Evolutionary conservation across 805 yeast species (phyloP).

Genomic region (Ascoidea asiatica): DNA sequence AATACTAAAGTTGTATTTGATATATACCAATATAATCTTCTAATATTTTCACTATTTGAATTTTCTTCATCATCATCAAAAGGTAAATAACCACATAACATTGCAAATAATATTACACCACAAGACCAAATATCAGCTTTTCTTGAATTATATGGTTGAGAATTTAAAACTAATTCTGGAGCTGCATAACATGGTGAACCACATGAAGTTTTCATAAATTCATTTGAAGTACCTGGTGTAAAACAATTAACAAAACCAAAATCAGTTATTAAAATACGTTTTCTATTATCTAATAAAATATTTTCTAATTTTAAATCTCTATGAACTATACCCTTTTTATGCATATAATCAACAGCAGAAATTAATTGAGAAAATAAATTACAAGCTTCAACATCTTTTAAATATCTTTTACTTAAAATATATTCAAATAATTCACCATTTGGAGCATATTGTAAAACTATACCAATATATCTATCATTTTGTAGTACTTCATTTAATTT

Average conservation of each 20-base stretch:
- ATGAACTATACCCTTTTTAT: constrained; percentile 68
- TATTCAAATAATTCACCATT: constrained; percentile 96
- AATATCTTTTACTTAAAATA: constrained; percentile 70
- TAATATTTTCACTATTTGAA: constrained; percentile 92
- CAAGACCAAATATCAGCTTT: constrained; percentile 96
- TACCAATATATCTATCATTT: constrained; percentile 90
- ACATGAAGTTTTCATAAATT: constrained; percentile 86
- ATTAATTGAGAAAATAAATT: constrained; percentile 84
- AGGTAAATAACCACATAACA: constrained; percentile 94
- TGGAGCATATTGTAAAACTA: constrained; percentile 90
- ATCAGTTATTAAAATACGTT: constrained; percentile 76
- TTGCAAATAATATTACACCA: constrained; percentile 90
- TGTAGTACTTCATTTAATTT: constrained; percentile 85
- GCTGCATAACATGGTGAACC: constrained; percentile 99
- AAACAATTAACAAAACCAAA: constrained; percentile 92
- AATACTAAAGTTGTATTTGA: constrained; percentile 86
- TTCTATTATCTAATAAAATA: constrained; percentile 69
- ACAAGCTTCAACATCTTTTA: constrained; percentile 81
- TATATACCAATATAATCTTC: constrained; percentile 80
- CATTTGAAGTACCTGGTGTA: constrained; percentile 28
- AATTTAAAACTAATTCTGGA: constrained; percentile 78
- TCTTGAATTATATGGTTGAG: constrained; percentile 77
- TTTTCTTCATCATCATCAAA: constrained; percentile 96
- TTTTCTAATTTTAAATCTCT: constrained; percentile 78
- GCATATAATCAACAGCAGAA: constrained; percentile 88